Evolutionary conservation across 2,329 filamentous ascomycete genomes (phyloP).

Genomic region (Ambrosiella xylebori): DNA sequence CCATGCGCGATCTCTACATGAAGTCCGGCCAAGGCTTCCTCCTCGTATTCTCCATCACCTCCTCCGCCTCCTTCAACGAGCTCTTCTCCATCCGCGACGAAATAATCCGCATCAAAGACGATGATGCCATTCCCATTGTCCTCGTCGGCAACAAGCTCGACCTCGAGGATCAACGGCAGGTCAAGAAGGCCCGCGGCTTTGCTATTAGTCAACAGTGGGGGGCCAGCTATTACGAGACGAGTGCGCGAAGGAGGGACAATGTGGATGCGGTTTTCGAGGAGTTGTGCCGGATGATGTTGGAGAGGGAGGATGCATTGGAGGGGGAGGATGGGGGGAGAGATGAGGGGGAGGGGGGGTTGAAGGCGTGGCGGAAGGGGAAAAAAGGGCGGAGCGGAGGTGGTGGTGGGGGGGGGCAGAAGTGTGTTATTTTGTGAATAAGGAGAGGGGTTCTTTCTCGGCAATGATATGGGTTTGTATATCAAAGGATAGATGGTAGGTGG

Average conservation of each 20-base stretch:
- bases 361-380: constrained; percentile 19
- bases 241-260: constrained; percentile 65
- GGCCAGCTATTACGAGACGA: constrained; percentile 81
- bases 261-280: constrained; percentile 83
- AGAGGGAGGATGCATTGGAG: constrained; percentile 43
- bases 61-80: constrained; percentile 65
- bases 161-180: constrained; percentile 66
- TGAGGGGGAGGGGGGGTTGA: constrained; percentile 26
- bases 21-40: constrained; percentile 85
- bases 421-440: constrained; percentile 14
- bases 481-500: background rate
- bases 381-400: constrained; percentile 18
- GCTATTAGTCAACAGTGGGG: constrained; percentile 75
- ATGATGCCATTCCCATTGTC: constrained; percentile 70
- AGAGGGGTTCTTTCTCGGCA: background rate
- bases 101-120: constrained; percentile 80
- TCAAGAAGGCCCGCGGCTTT: constrained; percentile 65
- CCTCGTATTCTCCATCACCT: constrained; percentile 83
- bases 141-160: constrained; percentile 88
- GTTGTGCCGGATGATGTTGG: constrained; percentile 67
- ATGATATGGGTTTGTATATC: background rate
- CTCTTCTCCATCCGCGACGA: constrained; percentile 69
- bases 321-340: constrained; percentile 18
- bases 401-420: constrained; percentile 16
- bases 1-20: constrained; percentile 74